A percentile compares a stretch with the other conserved stretches of the same genome.
Conservation (phyloP, 768 basidiomycete genomes). For the Xerocomellus dryophilus region DNA sequence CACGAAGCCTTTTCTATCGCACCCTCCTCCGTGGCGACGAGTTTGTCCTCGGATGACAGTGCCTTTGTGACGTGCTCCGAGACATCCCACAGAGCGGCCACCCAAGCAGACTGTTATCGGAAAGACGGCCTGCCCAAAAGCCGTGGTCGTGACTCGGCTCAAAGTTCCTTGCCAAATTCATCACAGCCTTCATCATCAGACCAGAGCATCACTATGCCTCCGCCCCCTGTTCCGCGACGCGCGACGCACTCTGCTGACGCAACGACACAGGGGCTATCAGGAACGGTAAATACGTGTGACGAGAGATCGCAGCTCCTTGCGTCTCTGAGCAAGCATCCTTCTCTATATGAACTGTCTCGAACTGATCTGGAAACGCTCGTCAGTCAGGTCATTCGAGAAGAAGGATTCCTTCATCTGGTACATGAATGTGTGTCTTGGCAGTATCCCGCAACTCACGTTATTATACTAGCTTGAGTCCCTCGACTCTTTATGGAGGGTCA, state of each 20-base stretch:
- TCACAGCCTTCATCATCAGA: constrained; percentile 32
- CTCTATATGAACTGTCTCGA: constrained; percentile 53
- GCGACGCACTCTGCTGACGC: constrained; percentile 5
- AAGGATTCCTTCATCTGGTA: constrained; percentile 77
- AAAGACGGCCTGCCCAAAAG: not conserved
- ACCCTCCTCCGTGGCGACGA: constrained; percentile 9
- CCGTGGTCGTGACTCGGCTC: constrained; percentile 5
- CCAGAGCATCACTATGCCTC: constrained; percentile 27
- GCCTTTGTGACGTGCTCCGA: constrained; percentile 30
- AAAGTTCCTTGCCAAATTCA: constrained; percentile 31
- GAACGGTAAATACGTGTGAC: constrained; percentile 1
- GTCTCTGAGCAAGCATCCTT: constrained; percentile 43
- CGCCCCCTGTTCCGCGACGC: constrained; percentile 29
- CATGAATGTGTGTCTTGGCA: constrained; percentile 14
- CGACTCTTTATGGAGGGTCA: constrained; percentile 51
- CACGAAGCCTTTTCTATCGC: not conserved
- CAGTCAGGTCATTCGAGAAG: constrained; percentile 62
- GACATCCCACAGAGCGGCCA: constrained; percentile 10
- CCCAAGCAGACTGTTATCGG: not conserved
- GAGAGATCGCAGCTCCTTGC: constrained; percentile 30
- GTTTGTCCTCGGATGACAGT: constrained; percentile 28
- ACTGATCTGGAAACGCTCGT: constrained; percentile 55
- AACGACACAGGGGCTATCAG: constrained; percentile 4
- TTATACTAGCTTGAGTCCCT: constrained; percentile 49
- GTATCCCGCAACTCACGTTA: constrained; percentile 11